phyloP scores from a whole-genome alignment of 2,329 filamentous ascomycete species.

The Calonectria pseudoturangicola region DNA sequence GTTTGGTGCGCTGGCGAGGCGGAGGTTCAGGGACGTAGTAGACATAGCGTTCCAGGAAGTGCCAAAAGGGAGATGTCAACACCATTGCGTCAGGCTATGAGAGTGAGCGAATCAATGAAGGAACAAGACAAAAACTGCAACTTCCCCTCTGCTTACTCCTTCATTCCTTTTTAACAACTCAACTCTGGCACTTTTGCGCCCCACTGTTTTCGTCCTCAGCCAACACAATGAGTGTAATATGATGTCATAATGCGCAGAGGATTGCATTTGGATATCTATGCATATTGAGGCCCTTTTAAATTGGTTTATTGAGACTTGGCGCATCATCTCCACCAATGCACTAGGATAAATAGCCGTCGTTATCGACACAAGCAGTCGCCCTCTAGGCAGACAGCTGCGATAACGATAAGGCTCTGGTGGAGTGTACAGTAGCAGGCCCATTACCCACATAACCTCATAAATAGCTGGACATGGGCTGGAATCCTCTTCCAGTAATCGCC shows the following conservation, averaged over 20 bases:
- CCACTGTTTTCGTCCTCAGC: background rate
- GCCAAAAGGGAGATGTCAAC: slow-evolving; percentile 1
- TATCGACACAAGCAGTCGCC: too few species aligned
- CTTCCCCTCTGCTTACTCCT: background rate
- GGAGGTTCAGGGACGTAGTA: slow-evolving; percentile 44
- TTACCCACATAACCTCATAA: too few species aligned
- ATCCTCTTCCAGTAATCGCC: too few species aligned
- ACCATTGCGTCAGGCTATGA: background rate
- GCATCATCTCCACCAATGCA: too few species aligned
- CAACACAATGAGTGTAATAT: background rate
- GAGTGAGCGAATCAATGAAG: background rate
- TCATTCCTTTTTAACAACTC: background rate
- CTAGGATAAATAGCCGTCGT: too few species aligned
- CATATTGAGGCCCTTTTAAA: background rate
- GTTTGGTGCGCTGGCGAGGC: slow-evolving; percentile 53
- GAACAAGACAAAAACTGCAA: background rate
- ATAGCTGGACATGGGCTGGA: too few species aligned
- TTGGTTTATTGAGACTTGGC: too few species aligned
- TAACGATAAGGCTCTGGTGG: too few species aligned
- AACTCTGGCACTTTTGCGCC: background rate
- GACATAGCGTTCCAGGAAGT: slow-evolving; percentile 21
- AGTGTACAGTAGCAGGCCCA: too few species aligned
- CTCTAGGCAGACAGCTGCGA: too few species aligned
- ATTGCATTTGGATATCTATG: background rate
- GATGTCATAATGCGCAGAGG: background rate